These are phyloP conservation scores for Coemansia sp. DNA, from an alignment of 192 early-diverging fungal genomes.

Conservation along the genomic window DNA sequence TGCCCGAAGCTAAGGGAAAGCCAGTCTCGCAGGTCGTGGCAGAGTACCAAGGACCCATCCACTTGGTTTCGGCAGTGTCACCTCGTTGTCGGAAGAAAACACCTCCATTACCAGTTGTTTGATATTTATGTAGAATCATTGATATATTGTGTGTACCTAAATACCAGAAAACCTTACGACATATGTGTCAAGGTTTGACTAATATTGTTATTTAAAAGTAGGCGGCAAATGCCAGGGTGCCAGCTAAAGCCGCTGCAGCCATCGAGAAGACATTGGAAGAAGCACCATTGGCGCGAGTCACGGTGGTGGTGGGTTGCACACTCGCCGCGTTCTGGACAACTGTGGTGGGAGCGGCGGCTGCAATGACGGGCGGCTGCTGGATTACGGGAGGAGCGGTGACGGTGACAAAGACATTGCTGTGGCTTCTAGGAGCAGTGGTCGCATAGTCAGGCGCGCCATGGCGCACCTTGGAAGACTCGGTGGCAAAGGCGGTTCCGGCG, in stretches of 20 bases:
- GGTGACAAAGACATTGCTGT: slow-evolving; percentile 30
- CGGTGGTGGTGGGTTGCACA: slow-evolving; percentile 33
- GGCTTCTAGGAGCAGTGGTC: not conserved
- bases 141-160: no score
- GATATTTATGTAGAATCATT: no score
- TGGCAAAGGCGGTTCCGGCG: not conserved
- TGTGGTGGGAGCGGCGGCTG: slow-evolving; percentile 16
- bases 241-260: slow-evolving; percentile 40
- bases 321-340: slow-evolving; percentile 50
- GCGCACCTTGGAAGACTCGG: slow-evolving; percentile 19
- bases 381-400: slow-evolving; percentile 45
- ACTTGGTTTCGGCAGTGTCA: not conserved
- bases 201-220: slow-evolving; percentile 23
- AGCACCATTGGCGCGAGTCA: slow-evolving; percentile 35
- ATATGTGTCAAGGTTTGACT: not conserved
- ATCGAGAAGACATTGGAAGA: slow-evolving; percentile 27
- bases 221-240: slow-evolving; percentile 36
- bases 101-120: not conserved
- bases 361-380: slow-evolving; percentile 25
- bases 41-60: slow-evolving; percentile 47
- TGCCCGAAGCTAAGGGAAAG: slow-evolving; percentile 76
- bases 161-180: no score
- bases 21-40: slow-evolving; percentile 35
- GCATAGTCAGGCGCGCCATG: slow-evolving; percentile 1
- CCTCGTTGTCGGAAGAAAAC: not conserved